Conservation (phyloP, 495 filamentous ascomycete genomes). For the Penicillium coffeae region DNA sequence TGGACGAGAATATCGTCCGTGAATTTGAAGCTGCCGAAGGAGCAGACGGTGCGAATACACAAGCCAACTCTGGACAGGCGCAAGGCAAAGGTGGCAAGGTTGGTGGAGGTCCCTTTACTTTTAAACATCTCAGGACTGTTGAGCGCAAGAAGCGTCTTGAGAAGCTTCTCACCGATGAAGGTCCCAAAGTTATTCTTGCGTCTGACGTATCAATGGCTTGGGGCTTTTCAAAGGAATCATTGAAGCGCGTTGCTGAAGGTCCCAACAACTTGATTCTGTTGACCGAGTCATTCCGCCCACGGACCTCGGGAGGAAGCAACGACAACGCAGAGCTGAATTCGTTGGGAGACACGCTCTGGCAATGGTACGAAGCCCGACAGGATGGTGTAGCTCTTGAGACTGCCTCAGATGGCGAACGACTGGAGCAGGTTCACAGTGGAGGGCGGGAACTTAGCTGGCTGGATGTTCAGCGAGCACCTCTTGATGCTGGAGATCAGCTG, state of each 20-base stretch:
- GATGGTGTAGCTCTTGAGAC: conserved; percentile 60
- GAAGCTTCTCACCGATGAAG: conserved; percentile 48
- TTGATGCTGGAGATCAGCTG: conserved; percentile 69
- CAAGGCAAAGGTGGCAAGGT: conserved; percentile 42
- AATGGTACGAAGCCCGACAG: conserved; percentile 65
- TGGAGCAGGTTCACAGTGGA: conserved; percentile 62
- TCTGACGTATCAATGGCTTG: conserved; percentile 88
- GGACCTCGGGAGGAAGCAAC: conserved; percentile 30
- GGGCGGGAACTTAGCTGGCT: conserved; percentile 58
- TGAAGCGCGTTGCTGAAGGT: conserved; percentile 70
- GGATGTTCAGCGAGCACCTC: conserved; percentile 55
- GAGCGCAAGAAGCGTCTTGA: conserved; percentile 72
- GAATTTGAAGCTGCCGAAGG: conserved; percentile 81
- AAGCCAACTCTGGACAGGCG: conserved; percentile 29
- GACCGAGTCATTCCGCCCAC: conserved; percentile 60
- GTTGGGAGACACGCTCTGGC: conserved; percentile 61
- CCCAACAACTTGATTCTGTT: conserved; percentile 78
- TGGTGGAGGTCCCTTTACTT: conserved; percentile 75
- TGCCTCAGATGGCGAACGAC: conserved; percentile 52
- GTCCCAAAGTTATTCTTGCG: conserved; percentile 78
- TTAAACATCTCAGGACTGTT: conserved; percentile 76
- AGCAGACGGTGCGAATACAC: conserved; percentile 41
- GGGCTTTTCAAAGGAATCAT: conserved; percentile 88
- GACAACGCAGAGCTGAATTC: conserved; percentile 30
- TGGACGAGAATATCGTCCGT: conserved; percentile 87